These are phyloP conservation scores for Ramaria rubella DNA, from an alignment of 768 basidiomycete genomes.

Conservation along the genomic window DNA sequence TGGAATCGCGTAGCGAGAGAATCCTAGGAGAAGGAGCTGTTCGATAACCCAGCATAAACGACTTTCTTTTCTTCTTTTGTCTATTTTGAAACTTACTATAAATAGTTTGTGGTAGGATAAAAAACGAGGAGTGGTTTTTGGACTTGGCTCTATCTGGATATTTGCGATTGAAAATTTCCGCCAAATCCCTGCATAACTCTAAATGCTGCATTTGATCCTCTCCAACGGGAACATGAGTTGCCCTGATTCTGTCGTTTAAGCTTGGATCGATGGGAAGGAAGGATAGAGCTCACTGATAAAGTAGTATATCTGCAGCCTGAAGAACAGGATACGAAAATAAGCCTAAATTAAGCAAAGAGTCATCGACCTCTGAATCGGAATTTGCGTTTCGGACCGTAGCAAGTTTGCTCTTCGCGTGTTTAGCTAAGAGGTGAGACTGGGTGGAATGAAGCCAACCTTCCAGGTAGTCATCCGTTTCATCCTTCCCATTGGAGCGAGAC, in stretches of 20 bases:
- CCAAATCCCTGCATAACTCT: conserved; percentile 80
- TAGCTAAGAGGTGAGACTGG: neutral
- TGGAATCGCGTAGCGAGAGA: conserved; percentile 79
- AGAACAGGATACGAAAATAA: conserved; percentile 89
- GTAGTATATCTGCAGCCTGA: conserved; percentile 87
- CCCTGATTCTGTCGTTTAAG: conserved; percentile 35
- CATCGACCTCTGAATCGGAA: conserved; percentile 71
- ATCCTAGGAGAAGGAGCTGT: conserved; percentile 76
- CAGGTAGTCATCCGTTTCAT: conserved; percentile 92
- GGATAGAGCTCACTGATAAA: conserved; percentile 56
- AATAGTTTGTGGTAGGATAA: conserved; percentile 66
- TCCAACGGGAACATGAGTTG: conserved; percentile 92
- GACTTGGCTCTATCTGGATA: conserved; percentile 34
- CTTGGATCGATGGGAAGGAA: neutral
- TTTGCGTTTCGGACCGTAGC: conserved; percentile 68
- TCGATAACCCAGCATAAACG: neutral
- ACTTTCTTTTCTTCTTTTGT: neutral
- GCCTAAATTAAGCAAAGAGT: conserved; percentile 75
- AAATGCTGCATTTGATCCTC: conserved; percentile 96
- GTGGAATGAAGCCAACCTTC: conserved; percentile 54
- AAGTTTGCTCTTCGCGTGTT: conserved; percentile 53
- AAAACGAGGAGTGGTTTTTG: conserved; percentile 35
- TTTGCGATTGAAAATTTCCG: conserved; percentile 71
- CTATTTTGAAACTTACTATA: conserved; percentile 49
- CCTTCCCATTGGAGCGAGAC: conserved; percentile 75